Conservation (phyloP, 345 rosid species). For the Pistacia vera region DNA sequence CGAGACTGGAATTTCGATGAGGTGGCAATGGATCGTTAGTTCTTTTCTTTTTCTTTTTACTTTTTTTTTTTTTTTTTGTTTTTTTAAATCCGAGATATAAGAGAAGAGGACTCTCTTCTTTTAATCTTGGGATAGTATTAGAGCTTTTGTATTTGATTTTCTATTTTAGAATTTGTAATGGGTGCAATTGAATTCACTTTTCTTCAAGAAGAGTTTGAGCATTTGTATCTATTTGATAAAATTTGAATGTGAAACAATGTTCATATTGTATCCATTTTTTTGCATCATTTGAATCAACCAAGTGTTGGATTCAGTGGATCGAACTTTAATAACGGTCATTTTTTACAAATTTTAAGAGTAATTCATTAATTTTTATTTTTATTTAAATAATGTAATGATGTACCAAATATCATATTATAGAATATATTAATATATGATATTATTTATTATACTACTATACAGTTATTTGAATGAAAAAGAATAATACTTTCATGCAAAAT, state of each 20-base stretch:
- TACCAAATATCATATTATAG: no score
- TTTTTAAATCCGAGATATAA: not conserved
- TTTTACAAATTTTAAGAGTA: no score
- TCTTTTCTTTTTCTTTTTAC: not conserved
- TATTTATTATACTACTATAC: no score
- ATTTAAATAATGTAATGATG: no score
- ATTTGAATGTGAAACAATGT: constrained; percentile 18
- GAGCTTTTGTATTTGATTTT: constrained; percentile 13
- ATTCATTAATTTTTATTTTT: no score
- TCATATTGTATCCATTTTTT: not conserved
- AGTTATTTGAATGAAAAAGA: no score
- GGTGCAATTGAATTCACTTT: constrained; percentile 29
- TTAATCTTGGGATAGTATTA: constrained; percentile 21
- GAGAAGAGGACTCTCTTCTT: constrained; percentile 2
- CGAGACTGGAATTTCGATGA: constrained; percentile 96
- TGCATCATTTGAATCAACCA: no score
- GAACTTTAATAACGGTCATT: no score
- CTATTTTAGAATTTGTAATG: constrained; percentile 15
- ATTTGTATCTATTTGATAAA: constrained; percentile 26
- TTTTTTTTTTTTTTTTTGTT: no score
- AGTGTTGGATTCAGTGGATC: no score
- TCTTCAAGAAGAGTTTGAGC: constrained; percentile 29
- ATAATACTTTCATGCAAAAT: no score
- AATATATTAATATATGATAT: no score
- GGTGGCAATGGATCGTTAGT: constrained; percentile 52